Evolutionary conservation across 805 yeast genomes (phyloP).

Genomic region (Ascoidea tarda): DNA sequence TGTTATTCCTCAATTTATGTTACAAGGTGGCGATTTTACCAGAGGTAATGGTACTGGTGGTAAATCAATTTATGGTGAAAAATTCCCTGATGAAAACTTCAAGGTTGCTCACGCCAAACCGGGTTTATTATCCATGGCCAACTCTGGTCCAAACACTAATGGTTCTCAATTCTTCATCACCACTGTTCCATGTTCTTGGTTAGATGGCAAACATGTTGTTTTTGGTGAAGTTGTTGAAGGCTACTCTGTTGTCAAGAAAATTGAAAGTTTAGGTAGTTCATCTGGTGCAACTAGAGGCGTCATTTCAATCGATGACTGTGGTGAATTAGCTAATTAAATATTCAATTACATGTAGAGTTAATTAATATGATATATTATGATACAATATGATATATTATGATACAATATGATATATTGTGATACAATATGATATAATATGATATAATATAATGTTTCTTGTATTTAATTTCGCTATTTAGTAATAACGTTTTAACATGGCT

Average conservation of each 20-base stretch:
- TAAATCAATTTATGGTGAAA: constrained; percentile 71
- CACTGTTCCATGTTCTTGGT: constrained; percentile 84
- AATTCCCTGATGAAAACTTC: constrained; percentile 87
- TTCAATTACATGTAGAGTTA: too few species aligned
- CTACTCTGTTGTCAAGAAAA: constrained; percentile 60
- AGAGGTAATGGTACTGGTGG: constrained; percentile 65
- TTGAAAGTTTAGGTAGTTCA: constrained; percentile 57
- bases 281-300: constrained; percentile 61
- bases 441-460: too few species aligned
- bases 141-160: constrained; percentile 90
- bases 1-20: constrained; percentile 79
- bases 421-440: too few species aligned
- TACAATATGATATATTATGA: too few species aligned
- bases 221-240: constrained; percentile 84
- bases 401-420: too few species aligned
- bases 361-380: too few species aligned
- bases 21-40: constrained; percentile 94
- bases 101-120: constrained; percentile 65
- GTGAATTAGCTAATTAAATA: constrained; percentile 22
- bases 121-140: constrained; percentile 89
- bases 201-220: constrained; percentile 92
- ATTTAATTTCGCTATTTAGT: too few species aligned
- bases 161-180: constrained; percentile 95
- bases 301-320: constrained; percentile 67
- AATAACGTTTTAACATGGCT: too few species aligned